A percentile compares a stretch with the other conserved stretches of the same genome.
Conservation (phyloP, 441 rosid genomes). For the Francoa sonchifolia region DNA sequence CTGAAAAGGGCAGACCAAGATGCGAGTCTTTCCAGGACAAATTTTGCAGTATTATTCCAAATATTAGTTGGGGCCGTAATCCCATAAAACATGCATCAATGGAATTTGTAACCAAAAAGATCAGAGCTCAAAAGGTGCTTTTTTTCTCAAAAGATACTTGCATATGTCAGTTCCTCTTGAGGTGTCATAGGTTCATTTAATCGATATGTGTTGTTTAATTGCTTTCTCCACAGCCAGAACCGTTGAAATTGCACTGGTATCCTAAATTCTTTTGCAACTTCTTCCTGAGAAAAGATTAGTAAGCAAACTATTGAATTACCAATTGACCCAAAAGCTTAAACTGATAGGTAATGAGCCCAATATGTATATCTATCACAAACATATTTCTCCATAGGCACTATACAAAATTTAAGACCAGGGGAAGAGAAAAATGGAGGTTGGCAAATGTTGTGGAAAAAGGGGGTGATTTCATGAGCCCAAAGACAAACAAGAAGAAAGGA, state of each 20-base stretch:
- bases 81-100: constrained; percentile 2
- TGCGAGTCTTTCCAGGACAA: too few relatives aligned
- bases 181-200: constrained; percentile 33
- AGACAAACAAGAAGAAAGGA: too few relatives aligned
- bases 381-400: too few relatives aligned
- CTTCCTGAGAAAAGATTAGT: constrained; percentile 24
- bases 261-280: constrained; percentile 36
- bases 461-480: too few relatives aligned
- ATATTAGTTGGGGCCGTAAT: background rate
- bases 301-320: background rate
- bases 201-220: constrained; percentile 41
- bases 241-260: constrained; percentile 43
- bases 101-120: background rate
- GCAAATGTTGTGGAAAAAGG: too few relatives aligned
- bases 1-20: too few relatives aligned
- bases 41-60: background rate
- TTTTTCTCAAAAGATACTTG: constrained; percentile 18
- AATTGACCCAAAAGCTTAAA: background rate
- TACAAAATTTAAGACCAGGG: too few relatives aligned
- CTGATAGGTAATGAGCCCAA: background rate
- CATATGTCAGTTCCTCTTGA: constrained; percentile 33
- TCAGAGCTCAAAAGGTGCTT: too few relatives aligned
- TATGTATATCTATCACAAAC: too few relatives aligned
- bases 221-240: constrained; percentile 51
- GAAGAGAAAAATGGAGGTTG: too few relatives aligned